Evolutionary conservation across 176 grass and related monocot species (phyloP).

Genomic region (Eragrostis curvula): DNA sequence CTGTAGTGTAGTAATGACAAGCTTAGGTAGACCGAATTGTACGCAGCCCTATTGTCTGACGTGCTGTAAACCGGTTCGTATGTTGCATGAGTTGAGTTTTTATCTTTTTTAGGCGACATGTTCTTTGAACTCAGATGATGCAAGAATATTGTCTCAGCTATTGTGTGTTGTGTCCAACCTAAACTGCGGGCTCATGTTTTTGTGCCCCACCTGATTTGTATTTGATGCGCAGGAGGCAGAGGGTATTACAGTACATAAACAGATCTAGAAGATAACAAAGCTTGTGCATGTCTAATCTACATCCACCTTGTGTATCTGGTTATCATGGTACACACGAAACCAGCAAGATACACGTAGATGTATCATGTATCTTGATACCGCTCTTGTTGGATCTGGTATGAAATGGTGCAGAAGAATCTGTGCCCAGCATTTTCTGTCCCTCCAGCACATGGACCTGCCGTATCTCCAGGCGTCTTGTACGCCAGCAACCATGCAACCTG

Average conservation of each 20-base stretch:
- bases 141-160: background rate
- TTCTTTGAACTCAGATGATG: background rate
- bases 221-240: background rate
- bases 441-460: slow-evolving; percentile 12
- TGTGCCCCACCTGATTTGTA: background rate
- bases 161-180: background rate
- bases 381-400: background rate
- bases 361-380: background rate
- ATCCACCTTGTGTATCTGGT: slow-evolving; percentile 9
- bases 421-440: background rate
- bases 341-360: background rate
- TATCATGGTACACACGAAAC: background rate
- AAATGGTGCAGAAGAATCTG: background rate
- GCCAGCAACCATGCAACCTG: slow-evolving; percentile 25
- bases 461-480: slow-evolving; percentile 27
- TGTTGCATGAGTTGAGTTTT: background rate
- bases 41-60: background rate
- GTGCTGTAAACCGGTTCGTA: background rate
- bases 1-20: background rate
- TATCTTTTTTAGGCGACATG: background rate
- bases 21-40: background rate
- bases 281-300: background rate
- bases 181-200: background rate
- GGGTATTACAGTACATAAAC: background rate
- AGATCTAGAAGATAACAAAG: background rate